phyloP scores from a whole-genome alignment of 192 early-diverging fungal genomes.

The Coemansia sp. region DNA sequence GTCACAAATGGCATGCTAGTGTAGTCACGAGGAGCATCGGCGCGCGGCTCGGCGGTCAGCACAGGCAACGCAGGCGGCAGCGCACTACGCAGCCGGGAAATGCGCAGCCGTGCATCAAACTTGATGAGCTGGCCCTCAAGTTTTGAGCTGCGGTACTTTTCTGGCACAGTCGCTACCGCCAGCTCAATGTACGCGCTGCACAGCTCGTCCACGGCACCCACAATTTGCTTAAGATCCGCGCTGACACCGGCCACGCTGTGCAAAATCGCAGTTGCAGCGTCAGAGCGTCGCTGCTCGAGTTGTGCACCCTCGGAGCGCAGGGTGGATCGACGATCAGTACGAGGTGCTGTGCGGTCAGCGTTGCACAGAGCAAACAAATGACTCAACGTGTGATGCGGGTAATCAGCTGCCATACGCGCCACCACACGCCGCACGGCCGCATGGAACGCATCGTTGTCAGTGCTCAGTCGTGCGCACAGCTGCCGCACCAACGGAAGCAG shows the following conservation, averaged over 20 bases:
- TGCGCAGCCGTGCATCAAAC: constrained; percentile 27
- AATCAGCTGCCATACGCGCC: constrained; percentile 39
- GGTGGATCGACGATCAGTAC: constrained; percentile 13
- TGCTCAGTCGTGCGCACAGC: constrained; percentile 50
- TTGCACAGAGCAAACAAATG: constrained; percentile 51
- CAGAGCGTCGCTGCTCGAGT: constrained; percentile 46
- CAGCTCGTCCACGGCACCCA: constrained; percentile 37
- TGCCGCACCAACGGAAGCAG: constrained; percentile 50
- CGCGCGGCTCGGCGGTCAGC: constrained; percentile 29
- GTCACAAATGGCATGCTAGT: constrained; percentile 40
- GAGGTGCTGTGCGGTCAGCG: constrained; percentile 32
- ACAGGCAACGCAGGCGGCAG: constrained; percentile 40
- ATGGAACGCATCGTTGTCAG: constrained; percentile 32
- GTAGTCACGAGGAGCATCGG: constrained; percentile 40
- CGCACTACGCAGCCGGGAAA: constrained; percentile 28
- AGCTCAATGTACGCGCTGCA: constrained; percentile 47
- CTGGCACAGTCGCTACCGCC: constrained; percentile 33
- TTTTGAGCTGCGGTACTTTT: constrained; percentile 38
- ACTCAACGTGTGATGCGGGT: constrained; percentile 46
- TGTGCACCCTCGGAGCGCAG: constrained; percentile 33
- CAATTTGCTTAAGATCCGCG: constrained; percentile 25
- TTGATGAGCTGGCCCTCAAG: constrained; percentile 26
- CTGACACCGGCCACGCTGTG: constrained; percentile 14
- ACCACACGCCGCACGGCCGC: constrained; percentile 22
- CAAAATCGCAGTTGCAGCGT: constrained; percentile 36